A percentile compares a stretch with the other conserved stretches of the same genome.
Evolutionary conservation across 2,329 filamentous ascomycete genomes (phyloP).

Genomic region (Pseudodiploospora longispora): DNA sequence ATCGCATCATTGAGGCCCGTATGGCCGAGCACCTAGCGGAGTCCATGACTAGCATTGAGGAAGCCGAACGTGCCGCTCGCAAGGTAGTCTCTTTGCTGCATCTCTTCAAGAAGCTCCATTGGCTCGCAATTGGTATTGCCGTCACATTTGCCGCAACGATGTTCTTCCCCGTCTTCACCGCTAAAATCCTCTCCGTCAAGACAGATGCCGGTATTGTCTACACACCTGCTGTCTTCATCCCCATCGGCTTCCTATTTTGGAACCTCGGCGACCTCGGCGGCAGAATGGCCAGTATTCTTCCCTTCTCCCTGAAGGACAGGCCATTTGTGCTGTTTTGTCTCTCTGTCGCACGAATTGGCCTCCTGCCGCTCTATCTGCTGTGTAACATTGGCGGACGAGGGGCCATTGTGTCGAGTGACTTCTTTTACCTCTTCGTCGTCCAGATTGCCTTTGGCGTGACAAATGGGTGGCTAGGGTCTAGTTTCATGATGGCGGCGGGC

Average conservation of each 20-base stretch:
- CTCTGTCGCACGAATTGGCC: constrained; percentile 55
- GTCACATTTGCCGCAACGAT: constrained; percentile 79
- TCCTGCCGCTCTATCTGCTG: constrained; percentile 78
- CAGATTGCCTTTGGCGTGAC: constrained; percentile 77
- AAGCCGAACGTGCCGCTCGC: constrained; percentile 44
- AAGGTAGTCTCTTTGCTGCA: constrained; percentile 47
- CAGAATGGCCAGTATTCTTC: constrained; percentile 57
- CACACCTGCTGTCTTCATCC: constrained; percentile 72
- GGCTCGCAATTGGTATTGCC: constrained; percentile 69
- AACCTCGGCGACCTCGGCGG: constrained; percentile 81
- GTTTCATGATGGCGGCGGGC: constrained; percentile 83
- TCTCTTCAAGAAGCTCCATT: constrained; percentile 71
- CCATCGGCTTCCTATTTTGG: constrained; percentile 86
- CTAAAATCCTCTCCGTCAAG: constrained; percentile 46
- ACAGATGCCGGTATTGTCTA: constrained; percentile 47
- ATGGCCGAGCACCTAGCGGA: constrained; percentile 41
- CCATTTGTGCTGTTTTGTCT: constrained; percentile 62
- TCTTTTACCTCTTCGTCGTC: constrained; percentile 79
- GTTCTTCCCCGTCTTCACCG: constrained; percentile 91
- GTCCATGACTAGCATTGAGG: constrained; percentile 42
- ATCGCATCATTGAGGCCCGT: constrained; percentile 41
- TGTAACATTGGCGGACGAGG: constrained; percentile 81
- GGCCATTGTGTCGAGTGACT: constrained; percentile 66
- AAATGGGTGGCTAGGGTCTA: constrained; percentile 81
- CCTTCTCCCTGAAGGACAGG: constrained; percentile 47